Evolutionary conservation across 2,329 filamentous ascomycete genomes (phyloP).

Genomic region (Fusarium oxysporum): DNA sequence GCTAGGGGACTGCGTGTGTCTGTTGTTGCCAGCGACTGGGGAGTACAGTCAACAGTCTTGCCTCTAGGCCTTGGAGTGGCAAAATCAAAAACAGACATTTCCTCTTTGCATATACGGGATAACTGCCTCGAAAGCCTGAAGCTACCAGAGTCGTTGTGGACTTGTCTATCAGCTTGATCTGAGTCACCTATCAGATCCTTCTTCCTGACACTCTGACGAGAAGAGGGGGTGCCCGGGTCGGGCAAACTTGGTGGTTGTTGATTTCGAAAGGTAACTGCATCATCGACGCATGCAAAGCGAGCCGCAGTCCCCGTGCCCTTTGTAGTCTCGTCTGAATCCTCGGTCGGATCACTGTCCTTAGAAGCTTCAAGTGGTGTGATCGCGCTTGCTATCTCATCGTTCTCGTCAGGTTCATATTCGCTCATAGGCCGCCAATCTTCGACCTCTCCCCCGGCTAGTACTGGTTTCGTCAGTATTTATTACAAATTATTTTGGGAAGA

Average conservation of each 20-base stretch:
- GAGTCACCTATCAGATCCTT: background rate
- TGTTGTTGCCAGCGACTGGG: slow-evolving; percentile 18
- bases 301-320: background rate
- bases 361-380: background rate
- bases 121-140: slow-evolving; percentile 5
- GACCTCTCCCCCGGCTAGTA: slow-evolving; percentile 7
- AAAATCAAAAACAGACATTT: slow-evolving; percentile 14
- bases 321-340: background rate
- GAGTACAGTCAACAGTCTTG: slow-evolving; percentile 20
- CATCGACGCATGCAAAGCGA: background rate
- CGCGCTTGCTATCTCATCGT: background rate
- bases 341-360: background rate
- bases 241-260: background rate
- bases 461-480: slow-evolving; percentile 2
- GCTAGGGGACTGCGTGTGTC: slow-evolving; percentile 40
- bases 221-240: background rate
- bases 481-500: background rate
- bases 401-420: slow-evolving; percentile 5
- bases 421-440: slow-evolving; percentile 26
- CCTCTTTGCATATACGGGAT: slow-evolving; percentile 7
- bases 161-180: background rate
- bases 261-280: background rate
- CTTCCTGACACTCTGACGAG: background rate
- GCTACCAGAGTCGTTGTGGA: background rate
- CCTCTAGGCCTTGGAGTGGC: slow-evolving; percentile 2